Evolutionary conservation across 768 basidiomycete genomes (phyloP).

Genomic region (Russula olivacea): DNA sequence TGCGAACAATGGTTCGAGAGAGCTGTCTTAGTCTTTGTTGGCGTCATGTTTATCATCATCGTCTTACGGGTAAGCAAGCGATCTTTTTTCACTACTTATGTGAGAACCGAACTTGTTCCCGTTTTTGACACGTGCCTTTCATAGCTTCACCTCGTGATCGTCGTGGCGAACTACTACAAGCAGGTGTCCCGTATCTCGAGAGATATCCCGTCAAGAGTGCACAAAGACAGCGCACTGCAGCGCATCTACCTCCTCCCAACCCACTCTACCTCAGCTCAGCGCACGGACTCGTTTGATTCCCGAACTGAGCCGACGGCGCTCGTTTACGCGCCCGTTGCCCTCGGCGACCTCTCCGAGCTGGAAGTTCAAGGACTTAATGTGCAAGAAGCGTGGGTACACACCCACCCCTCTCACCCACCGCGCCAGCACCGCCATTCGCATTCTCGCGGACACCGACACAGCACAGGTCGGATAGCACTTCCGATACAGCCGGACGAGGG

Average conservation of each 20-base stretch:
- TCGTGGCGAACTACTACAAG: slow-evolving; percentile 60
- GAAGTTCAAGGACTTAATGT: slow-evolving; percentile 46
- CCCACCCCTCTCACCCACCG: slow-evolving; percentile 23
- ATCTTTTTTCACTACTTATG: slow-evolving; percentile 29
- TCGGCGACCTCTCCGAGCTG: slow-evolving; percentile 48
- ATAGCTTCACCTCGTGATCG: slow-evolving; percentile 72
- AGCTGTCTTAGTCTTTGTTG: slow-evolving; percentile 53
- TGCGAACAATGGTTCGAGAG: slow-evolving; percentile 76
- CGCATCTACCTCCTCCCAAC: slow-evolving; percentile 60
- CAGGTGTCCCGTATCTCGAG: slow-evolving; percentile 44
- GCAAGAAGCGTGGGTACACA: slow-evolving; percentile 61
- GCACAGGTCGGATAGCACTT: slow-evolving; percentile 30
- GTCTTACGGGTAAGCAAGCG: slow-evolving; percentile 61
- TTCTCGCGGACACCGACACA: slow-evolving; percentile 23
- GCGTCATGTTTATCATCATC: slow-evolving; percentile 53
- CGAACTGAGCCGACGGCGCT: slow-evolving; percentile 26
- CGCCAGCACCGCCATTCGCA: slow-evolving; percentile 30
- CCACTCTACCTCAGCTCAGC: slow-evolving; percentile 30
- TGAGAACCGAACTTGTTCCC: neutral
- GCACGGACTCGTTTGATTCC: neutral
- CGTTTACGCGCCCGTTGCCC: slow-evolving; percentile 69
- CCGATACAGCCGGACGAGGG: slow-evolving; percentile 44
- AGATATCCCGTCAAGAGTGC: slow-evolving; percentile 20
- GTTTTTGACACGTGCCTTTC: neutral
- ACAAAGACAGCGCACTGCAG: slow-evolving; percentile 37